These are phyloP conservation scores for Alternaria conjuncta DNA, from an alignment of 2,329 filamentous ascomycete genomes.

Conservation along the genomic window DNA sequence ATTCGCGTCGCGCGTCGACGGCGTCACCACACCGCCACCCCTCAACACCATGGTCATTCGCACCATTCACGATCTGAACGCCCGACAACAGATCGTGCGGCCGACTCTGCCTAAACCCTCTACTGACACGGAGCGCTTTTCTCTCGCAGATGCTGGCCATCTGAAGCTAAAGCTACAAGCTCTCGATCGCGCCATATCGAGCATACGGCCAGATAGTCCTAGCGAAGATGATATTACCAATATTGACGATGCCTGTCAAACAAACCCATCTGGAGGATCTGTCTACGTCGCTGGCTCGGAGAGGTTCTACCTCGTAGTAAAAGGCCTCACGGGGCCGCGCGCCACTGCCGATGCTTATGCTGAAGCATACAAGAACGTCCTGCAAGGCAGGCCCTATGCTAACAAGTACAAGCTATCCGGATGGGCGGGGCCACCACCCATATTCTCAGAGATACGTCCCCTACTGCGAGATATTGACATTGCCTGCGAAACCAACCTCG, in stretches of 20 bases:
- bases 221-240: neutral
- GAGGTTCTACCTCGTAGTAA: constrained; percentile 24
- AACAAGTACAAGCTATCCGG: constrained; percentile 20
- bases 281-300: constrained; percentile 28
- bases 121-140: constrained; percentile 15
- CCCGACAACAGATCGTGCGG: neutral
- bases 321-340: constrained; percentile 21
- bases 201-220: constrained; percentile 2
- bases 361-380: constrained; percentile 24
- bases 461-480: constrained; percentile 25
- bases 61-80: constrained; percentile 4
- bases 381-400: constrained; percentile 17
- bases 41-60: constrained; percentile 10
- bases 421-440: constrained; percentile 22
- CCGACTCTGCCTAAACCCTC: constrained; percentile 12
- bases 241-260: constrained; percentile 6
- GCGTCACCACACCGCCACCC: neutral
- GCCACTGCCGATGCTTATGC: constrained; percentile 26
- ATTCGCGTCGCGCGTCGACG: neutral
- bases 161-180: constrained; percentile 29
- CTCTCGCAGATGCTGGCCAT: constrained; percentile 24
- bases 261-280: constrained; percentile 10
- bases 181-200: constrained; percentile 18
- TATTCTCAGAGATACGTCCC: constrained; percentile 27
- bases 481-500: constrained; percentile 25